Evolutionary conservation across 2,329 filamentous ascomycete genomes (phyloP).

Genomic region (Neonectria punicea): DNA sequence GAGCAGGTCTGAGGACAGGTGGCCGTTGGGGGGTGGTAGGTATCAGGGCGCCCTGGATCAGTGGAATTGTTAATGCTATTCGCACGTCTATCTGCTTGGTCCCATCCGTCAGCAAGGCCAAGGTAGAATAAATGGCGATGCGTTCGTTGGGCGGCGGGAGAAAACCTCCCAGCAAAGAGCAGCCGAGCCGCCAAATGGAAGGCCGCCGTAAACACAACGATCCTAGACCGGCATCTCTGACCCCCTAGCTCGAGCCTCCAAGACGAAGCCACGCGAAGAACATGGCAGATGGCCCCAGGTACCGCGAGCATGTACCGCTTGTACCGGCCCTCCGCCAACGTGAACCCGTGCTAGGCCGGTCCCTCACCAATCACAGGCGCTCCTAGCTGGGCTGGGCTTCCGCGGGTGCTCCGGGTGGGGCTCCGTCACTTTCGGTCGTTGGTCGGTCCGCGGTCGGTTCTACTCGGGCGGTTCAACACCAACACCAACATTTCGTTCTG

Average conservation of each 20-base stretch:
- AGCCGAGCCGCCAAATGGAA: too few relatives aligned
- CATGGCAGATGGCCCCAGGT: background rate
- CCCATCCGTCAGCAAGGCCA: background rate
- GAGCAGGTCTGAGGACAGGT: background rate
- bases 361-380: constrained; percentile 11
- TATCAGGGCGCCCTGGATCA: too few relatives aligned
- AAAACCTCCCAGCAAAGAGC: background rate
- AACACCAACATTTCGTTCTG: too few relatives aligned
- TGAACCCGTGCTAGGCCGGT: background rate
- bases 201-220: too few relatives aligned
- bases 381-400: constrained; percentile 7
- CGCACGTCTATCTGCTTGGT: too few relatives aligned
- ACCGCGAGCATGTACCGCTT: constrained; percentile 21
- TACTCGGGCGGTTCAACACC: background rate
- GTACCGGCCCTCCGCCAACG: constrained; percentile 13
- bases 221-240: constrained; percentile 1
- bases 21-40: background rate
- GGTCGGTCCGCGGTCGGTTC: constrained; percentile 22
- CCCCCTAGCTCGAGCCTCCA: constrained; percentile 4
- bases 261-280: constrained; percentile 3
- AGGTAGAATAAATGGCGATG: background rate
- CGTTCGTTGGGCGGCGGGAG: background rate
- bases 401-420: constrained; percentile 14
- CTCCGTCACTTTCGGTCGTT: constrained; percentile 16
- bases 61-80: background rate